Base-by-base conservation (phyloP, 2,329 filamentous ascomycete species). In the Fulvia fulva region DNA sequence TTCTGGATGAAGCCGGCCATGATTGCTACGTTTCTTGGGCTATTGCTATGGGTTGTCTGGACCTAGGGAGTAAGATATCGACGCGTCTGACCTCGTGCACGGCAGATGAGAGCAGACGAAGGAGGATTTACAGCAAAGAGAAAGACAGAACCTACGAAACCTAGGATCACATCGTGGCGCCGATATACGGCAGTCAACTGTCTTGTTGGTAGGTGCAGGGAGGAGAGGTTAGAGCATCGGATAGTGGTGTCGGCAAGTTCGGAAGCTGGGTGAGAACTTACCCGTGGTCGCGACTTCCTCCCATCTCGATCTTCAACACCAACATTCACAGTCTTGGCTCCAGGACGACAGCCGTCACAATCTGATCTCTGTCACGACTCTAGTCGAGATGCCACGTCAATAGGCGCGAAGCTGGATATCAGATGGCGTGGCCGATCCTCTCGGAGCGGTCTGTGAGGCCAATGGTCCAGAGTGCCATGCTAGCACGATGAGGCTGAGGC, bases 1-100 rank as follows among this genome's bases (percentile, higher is more conserved):
- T 65, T 67, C 59, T 77, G 77, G 11, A 79, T 63, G 68, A 78
- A 75, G 62, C 66, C 67, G 45, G 76, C 71, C 76, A 79, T 79
- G 49, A 19, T 53, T 51, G 25, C 8, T 26, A n/a, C n/a, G 50
- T 30, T 21, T 26, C 14, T 41, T 41, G 37, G 34, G 34, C 3
- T n/a, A 19, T n/a, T 41, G 37, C 37, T 41, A 41, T 19, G 37
- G 37, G 37, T n/a, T 41, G 37, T 41, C 19, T 19, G 14, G 14
- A 7, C 14, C n/a, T 19, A 1, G n/a, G 16, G 12, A n/a, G 37
- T 7, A n/a, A n/a, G 14, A n/a, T 19, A n/a, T 12, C 28, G 16
- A 41, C 16, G 37, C 14, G 5, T 41, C 19, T n/a, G n/a, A n/a
- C n/a, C 8, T 32, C 28, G 8, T 7, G 8, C 28, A 32, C 28